Base-by-base conservation (phyloP, 345 rosid species). In the Anastatica hierochuntica region DNA sequence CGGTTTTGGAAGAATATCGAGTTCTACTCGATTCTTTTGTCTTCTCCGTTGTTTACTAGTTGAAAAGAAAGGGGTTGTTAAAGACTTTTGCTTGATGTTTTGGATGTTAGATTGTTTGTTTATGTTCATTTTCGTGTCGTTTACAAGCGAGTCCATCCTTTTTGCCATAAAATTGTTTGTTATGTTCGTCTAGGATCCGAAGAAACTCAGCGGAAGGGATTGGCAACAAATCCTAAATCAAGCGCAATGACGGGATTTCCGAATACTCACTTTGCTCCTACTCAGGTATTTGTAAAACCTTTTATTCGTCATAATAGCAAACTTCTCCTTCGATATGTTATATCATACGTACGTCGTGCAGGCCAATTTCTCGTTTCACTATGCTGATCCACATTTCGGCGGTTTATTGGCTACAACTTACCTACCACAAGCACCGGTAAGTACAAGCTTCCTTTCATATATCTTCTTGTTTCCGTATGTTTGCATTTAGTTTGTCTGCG, bases 331-430 rank as follows among this genome's bases (percentile, higher is more conserved):
- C 56, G 35, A 40, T 39, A 17, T 51, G 10, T 62, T 29, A 10
- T 43, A 15, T 43, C 54, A 35, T 47, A 58, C 23, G 14, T 47
- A 58, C 23, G 14, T 51, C 23, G 39, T 49, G 34, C 68, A 85
- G 90, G 78, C 73, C 49, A 62, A 41, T 12, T 10, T 77, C 49
- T 74, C 83, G 0, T 24, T 72, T 56, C 81, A 72, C 49, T 76
- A 63, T 71, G 70, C 74, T 46, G 83, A 82, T 62, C 90, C 82
- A 46, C 78, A 71, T 56, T 66, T 43, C 26, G 65, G 82, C 18
- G 72, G 82, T 33, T 26, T 73, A 38, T 23, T 76, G 10, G 66
- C 84, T 59, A 53, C 83, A 37, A 52, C 74, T 51, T 74, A 71
- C 49, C 68, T 68, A 16, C 77, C 77, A 7, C 85, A 77, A 30